A percentile compares a stretch with the other conserved stretches of the same genome.
phyloP scores from a whole-genome alignment of 2,329 filamentous ascomycete genomes.

The Hypomyces perniciosus region DNA sequence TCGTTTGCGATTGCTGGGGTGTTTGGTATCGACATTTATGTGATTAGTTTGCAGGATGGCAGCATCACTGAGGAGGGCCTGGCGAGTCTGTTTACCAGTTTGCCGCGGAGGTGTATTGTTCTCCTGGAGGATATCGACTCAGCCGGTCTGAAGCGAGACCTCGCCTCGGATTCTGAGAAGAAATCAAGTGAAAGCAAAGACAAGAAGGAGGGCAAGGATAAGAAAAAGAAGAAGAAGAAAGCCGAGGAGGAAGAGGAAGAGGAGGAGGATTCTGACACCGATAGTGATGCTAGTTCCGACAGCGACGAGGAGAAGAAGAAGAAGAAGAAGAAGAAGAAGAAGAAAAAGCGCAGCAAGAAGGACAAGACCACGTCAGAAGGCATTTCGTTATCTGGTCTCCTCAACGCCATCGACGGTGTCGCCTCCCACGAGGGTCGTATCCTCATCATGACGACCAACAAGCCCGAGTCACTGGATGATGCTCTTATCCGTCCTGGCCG shows the following conservation, averaged over 20 bases:
- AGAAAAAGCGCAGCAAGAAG: conserved; percentile 11
- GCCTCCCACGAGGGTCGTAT: conserved; percentile 73
- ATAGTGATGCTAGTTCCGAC: conserved; percentile 22
- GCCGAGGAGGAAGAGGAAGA: conserved; percentile 19
- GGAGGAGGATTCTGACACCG: conserved; percentile 10
- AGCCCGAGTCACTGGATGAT: conserved; percentile 64
- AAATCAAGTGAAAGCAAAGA: conserved; percentile 12
- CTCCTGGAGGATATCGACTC: conserved; percentile 66
- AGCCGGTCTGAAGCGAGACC: conserved; percentile 48
- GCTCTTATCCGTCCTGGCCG: conserved; percentile 69
- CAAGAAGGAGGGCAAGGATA: conserved; percentile 13
- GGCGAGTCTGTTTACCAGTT: conserved; percentile 49
- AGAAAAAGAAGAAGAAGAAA: conserved; percentile 20
- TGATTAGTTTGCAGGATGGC: conserved; percentile 51
- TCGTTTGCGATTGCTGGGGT: conserved; percentile 60
- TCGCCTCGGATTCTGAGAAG: conserved; percentile 25
- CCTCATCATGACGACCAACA: conserved; percentile 78
- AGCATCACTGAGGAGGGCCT: conserved; percentile 58
- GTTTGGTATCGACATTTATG: conserved; percentile 61
- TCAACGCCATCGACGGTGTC: conserved; percentile 81
- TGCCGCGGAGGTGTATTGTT: conserved; percentile 59
- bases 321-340: conserved; percentile 13
- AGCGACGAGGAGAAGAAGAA: conserved; percentile 16
- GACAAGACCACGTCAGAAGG: conserved; percentile 24
- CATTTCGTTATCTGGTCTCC: conserved; percentile 72